Evolutionary conservation across 345 rosid genomes (phyloP).

Genomic region (Microthlaspi erraticum): DNA sequence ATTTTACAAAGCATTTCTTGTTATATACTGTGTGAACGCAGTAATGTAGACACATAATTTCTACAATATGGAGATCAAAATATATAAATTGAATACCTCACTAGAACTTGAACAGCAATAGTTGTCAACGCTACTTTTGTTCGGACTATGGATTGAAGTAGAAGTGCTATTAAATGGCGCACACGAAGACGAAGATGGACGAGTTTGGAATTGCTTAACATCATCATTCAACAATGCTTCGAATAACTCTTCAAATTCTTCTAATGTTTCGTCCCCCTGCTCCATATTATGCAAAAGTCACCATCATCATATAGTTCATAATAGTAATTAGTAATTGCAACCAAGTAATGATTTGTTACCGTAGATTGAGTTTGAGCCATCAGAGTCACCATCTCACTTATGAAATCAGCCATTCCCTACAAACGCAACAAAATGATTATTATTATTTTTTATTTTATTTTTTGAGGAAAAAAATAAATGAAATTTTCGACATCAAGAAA

Average conservation of each 20-base stretch:
- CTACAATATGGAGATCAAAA: neutral
- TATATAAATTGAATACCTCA: constrained; percentile 17
- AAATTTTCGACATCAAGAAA: neutral
- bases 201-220: constrained; percentile 27
- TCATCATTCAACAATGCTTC: constrained; percentile 40
- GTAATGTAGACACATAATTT: neutral
- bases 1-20: neutral
- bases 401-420: constrained; percentile 48
- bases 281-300: neutral
- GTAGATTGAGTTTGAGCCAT: constrained; percentile 47
- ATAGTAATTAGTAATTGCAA: neutral
- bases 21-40: neutral
- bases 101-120: constrained; percentile 17
- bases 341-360: constrained; percentile 19
- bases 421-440: constrained; percentile 2
- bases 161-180: neutral
- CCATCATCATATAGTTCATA: neutral
- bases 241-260: constrained; percentile 39
- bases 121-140: neutral
- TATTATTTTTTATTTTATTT: neutral
- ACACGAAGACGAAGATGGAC: constrained; percentile 21
- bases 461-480: neutral
- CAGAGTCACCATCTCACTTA: constrained; percentile 44
- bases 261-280: constrained; percentile 42
- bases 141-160: neutral